phyloP scores from a whole-genome alignment of 139 green algal species.

The Pedinophyceae sp. region DNA sequence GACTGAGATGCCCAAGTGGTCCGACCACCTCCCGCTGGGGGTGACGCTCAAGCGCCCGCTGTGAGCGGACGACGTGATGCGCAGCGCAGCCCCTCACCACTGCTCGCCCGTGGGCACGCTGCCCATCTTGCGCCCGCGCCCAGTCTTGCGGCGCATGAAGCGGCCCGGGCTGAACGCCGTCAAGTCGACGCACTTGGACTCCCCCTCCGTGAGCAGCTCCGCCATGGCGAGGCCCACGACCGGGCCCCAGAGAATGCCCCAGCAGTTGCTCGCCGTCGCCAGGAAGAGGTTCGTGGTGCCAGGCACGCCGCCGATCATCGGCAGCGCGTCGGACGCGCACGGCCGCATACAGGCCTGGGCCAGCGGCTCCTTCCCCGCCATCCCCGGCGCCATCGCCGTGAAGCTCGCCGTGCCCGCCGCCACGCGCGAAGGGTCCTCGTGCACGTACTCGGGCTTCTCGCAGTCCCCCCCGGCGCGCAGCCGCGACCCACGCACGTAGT shows the following conservation, averaged over 20 bases:
- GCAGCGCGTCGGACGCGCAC: constrained; percentile 21
- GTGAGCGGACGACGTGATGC: no score
- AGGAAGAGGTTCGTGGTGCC: constrained; percentile 12
- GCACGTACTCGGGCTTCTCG: no score
- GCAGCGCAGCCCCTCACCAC: no score
- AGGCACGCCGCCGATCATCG: constrained; percentile 17
- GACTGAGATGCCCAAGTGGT: constrained; percentile 5
- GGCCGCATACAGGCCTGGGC: constrained; percentile 14
- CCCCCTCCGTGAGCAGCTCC: constrained; percentile 22
- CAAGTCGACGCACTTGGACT: constrained; percentile 10
- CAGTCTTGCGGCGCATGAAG: constrained; percentile 9
- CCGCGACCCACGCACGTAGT: no score
- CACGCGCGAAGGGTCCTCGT: no score
- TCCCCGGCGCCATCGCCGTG: no score
- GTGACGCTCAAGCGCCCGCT: neutral
- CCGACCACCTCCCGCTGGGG: neutral
- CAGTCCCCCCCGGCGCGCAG: no score
- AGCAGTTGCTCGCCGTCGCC: constrained; percentile 23
- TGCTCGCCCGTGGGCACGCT: constrained; percentile 8
- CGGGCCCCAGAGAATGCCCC: constrained; percentile 26
- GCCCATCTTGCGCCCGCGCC: constrained; percentile 6
- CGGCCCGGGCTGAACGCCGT: constrained; percentile 14
- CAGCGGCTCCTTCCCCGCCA: no score
- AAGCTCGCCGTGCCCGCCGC: no score
- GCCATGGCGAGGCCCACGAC: constrained; percentile 14